These are phyloP conservation scores for Sanguinoderma infundibulare DNA, from an alignment of 1,284 basidiomycete genomes.

Conservation along the genomic window DNA sequence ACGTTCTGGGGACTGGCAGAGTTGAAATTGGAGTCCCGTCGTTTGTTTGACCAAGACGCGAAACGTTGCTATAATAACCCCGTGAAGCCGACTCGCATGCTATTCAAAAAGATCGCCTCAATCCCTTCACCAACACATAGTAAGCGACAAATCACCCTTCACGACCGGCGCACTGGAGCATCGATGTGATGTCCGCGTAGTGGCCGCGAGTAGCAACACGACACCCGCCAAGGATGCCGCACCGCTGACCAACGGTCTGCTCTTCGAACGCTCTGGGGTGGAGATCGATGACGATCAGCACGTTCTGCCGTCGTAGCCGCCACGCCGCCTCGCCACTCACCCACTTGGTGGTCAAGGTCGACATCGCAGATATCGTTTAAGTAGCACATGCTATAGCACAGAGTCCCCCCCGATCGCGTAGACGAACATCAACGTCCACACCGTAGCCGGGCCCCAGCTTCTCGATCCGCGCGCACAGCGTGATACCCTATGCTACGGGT, in stretches of 20 bases:
- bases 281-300: neutral
- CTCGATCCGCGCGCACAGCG: conserved; percentile 4
- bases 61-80: conserved; percentile 45
- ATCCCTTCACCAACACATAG: neutral
- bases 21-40: too few species aligned
- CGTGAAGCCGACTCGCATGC: conserved; percentile 43
- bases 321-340: conserved; percentile 5
- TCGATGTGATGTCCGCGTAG: conserved; percentile 37
- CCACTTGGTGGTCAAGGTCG: conserved; percentile 31
- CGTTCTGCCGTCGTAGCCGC: neutral
- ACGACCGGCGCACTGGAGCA: conserved; percentile 10
- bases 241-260: conserved; percentile 44
- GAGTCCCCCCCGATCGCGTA: conserved; percentile 2
- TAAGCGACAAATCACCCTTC: conserved; percentile 5
- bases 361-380: conserved; percentile 29
- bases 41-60: too few species aligned
- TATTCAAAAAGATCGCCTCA: conserved; percentile 9
- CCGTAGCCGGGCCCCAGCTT: neutral
- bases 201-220: conserved; percentile 43
- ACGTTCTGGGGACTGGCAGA: too few species aligned
- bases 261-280: conserved; percentile 41
- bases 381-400: conserved; percentile 21
- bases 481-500: conserved; percentile 4
- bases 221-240: conserved; percentile 39
- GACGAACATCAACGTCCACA: neutral